phyloP scores from a whole-genome alignment of 352 stramenopile species.

The Peronospora destructor region DNA sequence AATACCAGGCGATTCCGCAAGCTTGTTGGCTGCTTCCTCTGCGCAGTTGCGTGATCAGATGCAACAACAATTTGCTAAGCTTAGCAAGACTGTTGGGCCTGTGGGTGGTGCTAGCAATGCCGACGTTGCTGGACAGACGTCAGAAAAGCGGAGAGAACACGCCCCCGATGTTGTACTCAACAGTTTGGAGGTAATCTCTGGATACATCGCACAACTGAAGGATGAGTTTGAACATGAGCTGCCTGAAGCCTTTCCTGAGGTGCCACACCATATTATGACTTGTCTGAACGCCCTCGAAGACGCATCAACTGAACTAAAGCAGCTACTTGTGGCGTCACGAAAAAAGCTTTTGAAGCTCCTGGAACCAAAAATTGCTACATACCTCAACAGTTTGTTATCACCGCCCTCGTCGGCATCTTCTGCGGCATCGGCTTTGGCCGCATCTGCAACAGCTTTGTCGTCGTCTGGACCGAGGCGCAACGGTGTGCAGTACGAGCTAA shows the following conservation, averaged over 20 bases:
- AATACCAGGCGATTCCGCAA: slow-evolving; percentile 29
- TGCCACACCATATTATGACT: slow-evolving; percentile 64
- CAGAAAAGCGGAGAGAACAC: slow-evolving; percentile 50
- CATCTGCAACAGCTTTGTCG: slow-evolving; percentile 28
- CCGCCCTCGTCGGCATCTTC: slow-evolving; percentile 29
- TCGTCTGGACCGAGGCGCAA: slow-evolving; percentile 29
- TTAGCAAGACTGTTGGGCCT: slow-evolving; percentile 76
- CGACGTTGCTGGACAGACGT: slow-evolving; percentile 9
- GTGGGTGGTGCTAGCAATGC: slow-evolving; percentile 15
- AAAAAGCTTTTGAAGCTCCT: slow-evolving; percentile 78
- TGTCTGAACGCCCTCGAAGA: slow-evolving; percentile 73
- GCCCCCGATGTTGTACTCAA: slow-evolving; percentile 77
- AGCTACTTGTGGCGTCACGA: slow-evolving; percentile 55
- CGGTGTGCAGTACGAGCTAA: slow-evolving; percentile 72
- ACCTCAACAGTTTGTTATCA: slow-evolving; percentile 46
- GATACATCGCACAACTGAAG: slow-evolving; percentile 80
- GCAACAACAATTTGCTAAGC: slow-evolving; percentile 78
- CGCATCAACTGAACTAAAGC: slow-evolving; percentile 52
- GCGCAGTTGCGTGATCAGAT: slow-evolving; percentile 82
- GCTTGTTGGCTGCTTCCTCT: slow-evolving; percentile 41
- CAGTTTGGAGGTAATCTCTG: slow-evolving; percentile 62
- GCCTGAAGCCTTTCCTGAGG: slow-evolving; percentile 60
- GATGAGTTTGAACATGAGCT: slow-evolving; percentile 65
- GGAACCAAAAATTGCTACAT: slow-evolving; percentile 58
- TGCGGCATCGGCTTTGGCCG: slow-evolving; percentile 26